Conservation (phyloP, 371 early-diverging fungal species). For the Mucor sp. region DNA sequence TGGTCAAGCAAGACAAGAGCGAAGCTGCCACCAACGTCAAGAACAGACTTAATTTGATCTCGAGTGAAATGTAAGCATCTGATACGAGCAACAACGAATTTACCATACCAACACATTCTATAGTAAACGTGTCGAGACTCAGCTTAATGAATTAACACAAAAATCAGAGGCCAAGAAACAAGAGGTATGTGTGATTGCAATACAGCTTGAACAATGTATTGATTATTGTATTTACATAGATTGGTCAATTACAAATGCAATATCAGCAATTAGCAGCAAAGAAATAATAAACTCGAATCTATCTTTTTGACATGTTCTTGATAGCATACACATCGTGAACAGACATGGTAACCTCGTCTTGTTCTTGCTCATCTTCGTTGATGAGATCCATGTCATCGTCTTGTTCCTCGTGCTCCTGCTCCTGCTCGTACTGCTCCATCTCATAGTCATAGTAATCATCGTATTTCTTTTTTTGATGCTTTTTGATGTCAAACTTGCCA, state of each 20-base stretch:
- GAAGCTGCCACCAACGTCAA: constrained; percentile 90
- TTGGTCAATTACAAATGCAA: constrained; percentile 36
- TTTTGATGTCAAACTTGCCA: constrained; percentile 30
- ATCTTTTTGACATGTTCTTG: constrained; percentile 6
- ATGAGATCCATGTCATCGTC: background rate
- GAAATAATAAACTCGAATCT: constrained; percentile 8
- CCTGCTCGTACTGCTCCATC: background rate
- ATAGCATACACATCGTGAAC: constrained; percentile 10
- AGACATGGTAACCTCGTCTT: constrained; percentile 1
- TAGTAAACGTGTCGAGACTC: constrained; percentile 82
- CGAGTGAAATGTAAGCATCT: constrained; percentile 79
- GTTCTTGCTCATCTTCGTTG: constrained; percentile 17
- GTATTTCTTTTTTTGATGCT: constrained; percentile 8
- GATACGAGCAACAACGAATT: background rate
- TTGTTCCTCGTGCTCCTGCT: background rate
- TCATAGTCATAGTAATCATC: constrained; percentile 12
- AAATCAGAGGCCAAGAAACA: constrained; percentile 80
- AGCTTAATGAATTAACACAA: constrained; percentile 74
- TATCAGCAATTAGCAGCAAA: constrained; percentile 30
- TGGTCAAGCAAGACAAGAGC: constrained; percentile 87
- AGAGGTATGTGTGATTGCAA: constrained; percentile 52
- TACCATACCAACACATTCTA: background rate
- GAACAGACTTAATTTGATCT: constrained; percentile 92
- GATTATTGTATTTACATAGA: constrained; percentile 14
- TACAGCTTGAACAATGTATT: background rate